Evolutionary conservation across 768 basidiomycete genomes (phyloP).

Genomic region (Chlorophyllum brunneum): DNA sequence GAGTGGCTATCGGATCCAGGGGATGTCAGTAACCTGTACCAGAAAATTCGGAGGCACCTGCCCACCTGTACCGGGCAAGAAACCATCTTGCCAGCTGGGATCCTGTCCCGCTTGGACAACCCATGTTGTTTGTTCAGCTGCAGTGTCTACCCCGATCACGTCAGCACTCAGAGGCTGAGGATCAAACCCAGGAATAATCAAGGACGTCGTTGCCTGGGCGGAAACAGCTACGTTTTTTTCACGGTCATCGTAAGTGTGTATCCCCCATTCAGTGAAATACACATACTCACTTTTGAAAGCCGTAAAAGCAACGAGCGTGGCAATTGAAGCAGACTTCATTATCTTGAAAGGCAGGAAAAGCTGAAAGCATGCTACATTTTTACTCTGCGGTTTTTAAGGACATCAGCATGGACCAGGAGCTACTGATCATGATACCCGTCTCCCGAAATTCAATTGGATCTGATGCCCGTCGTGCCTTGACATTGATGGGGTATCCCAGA

Average conservation of each 20-base stretch:
- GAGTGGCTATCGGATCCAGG: conserved; percentile 19
- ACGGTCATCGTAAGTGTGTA: neutral
- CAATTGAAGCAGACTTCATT: neutral
- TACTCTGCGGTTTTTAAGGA: neutral
- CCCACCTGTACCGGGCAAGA: conserved; percentile 21
- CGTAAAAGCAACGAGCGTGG: neutral
- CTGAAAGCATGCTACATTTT: neutral
- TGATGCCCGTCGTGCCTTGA: too few relatives aligned
- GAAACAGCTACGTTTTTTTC: conserved; percentile 10
- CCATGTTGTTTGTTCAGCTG: conserved; percentile 25
- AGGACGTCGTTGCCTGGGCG: conserved; percentile 19
- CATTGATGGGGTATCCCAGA: too few relatives aligned
- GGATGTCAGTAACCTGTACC: too few relatives aligned
- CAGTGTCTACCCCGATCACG: conserved; percentile 20
- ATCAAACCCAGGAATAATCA: conserved; percentile 24
- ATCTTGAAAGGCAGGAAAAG: neutral
- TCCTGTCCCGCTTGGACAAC: conserved; percentile 20
- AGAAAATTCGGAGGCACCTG: neutral
- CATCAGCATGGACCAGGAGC: too few relatives aligned
- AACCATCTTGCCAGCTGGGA: too few relatives aligned
- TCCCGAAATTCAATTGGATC: too few relatives aligned
- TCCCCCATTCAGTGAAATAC: neutral
- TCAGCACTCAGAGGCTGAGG: conserved; percentile 25
- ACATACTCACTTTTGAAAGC: neutral
- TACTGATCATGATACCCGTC: too few relatives aligned